Base-by-base conservation (phyloP, 345 rosid genomes). In the Eucalyptus sp. region DNA sequence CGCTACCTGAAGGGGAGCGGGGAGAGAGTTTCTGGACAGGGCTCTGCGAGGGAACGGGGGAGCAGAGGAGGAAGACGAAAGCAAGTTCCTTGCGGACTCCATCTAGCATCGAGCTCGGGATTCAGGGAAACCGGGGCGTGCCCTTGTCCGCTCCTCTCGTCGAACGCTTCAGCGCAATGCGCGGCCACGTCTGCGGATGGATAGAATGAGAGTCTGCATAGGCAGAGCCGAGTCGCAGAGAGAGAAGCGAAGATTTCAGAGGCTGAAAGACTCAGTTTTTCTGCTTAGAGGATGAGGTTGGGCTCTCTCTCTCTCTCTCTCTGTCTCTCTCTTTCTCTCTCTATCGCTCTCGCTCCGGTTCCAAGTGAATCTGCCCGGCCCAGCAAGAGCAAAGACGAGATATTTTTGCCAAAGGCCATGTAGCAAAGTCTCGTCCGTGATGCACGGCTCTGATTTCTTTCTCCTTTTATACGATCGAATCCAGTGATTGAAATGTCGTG, bases 41-140 rank as follows among this genome's bases (percentile, higher is more conserved):
- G 93, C 93, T 93, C 92, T 93, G 11, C 94, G 25, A 43, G 92
- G 93, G 92, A 94, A 94, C 54, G 96, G 90, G 49, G 97, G 94
- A 91, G 98, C 90, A 50, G 98, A 92, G 91, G 95, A 92, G 79
- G 98, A 89, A 13, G 98, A 92, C 90, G 95, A 92, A 87, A 97
- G 92, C 87, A 97, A 91, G 89, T 90, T 93, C 91, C 94, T 92
- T 62, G 94, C 93, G 88, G 96, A 94, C 90, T 94, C 99, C 99
- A 97, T 97, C 5, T 85, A 37, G 48, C 84, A 76, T 41, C 13
- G 15, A 76, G 29, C 20, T 41, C 15, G 29, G 29, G 1, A 76
- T 41, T 22, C 84, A 11, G 84, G 46, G 81, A 9, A 33, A 22
- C 44, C 10, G 43, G 44, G 84, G 7, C 24, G 83, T 41, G 48